Percentiles rank a stretch among this genome's conserved stretches.
Conservation (phyloP, 495 filamentous ascomycete species). For the Choiromyces venosus region DNA sequence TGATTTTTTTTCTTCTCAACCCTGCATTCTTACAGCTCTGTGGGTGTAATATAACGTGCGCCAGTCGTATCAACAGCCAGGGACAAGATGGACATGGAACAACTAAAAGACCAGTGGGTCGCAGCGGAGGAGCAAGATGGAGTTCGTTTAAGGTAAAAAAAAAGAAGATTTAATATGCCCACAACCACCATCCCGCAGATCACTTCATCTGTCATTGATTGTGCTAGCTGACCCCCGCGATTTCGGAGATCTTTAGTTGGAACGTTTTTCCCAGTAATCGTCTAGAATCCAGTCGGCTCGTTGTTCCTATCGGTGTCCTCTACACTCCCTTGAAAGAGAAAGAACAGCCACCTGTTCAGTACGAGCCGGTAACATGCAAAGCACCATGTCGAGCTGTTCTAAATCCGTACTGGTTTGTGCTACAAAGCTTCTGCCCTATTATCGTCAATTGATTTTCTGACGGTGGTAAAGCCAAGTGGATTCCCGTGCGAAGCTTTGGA, state of each 20-base stretch:
- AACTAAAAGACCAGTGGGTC: conserved; percentile 93
- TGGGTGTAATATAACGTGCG: conserved; percentile 19
- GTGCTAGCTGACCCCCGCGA: conserved; percentile 10
- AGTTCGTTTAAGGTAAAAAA: conserved; percentile 65
- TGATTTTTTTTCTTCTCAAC: background rate
- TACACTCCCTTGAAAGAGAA: conserved; percentile 98
- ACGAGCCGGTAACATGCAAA: conserved; percentile 98
- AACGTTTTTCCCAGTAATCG: conserved; percentile 98
- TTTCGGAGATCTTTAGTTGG: conserved; percentile 52
- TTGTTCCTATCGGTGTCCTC: conserved; percentile 92
- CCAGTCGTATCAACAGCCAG: conserved; percentile 8
- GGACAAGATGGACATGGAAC: conserved; percentile 65
- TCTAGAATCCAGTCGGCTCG: conserved; percentile 96
- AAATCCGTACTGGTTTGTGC: conserved; percentile 85
- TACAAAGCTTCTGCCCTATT: conserved; percentile 1
- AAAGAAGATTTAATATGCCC: background rate
- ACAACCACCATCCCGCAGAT: background rate
- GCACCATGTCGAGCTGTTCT: conserved; percentile 90
- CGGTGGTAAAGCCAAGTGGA: conserved; percentile 73
- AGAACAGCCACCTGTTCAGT: conserved; percentile 83
- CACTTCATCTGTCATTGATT: background rate
- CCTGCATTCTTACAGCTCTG: background rate
- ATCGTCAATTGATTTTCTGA: conserved; percentile 8
- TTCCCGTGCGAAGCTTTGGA: conserved; percentile 90
- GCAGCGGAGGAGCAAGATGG: conserved; percentile 97